Evolutionary conservation across 2,329 filamentous ascomycete genomes (phyloP).

Genomic region (Ciborinia camelliae): DNA sequence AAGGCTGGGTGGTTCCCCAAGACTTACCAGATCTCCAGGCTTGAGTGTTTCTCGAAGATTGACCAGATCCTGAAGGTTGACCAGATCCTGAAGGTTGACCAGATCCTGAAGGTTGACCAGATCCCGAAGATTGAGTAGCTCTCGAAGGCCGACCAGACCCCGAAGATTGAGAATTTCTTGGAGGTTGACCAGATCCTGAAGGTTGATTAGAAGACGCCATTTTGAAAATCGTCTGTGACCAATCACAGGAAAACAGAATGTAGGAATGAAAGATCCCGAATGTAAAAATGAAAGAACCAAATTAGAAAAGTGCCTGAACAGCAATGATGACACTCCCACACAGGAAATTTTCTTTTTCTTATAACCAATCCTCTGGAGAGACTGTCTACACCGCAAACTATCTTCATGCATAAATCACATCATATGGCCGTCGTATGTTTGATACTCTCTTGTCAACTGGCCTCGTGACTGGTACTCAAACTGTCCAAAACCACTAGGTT

Average conservation of each 20-base stretch:
- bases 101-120: too few relatives aligned
- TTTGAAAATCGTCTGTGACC: neutral
- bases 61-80: too few relatives aligned
- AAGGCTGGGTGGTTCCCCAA: too few relatives aligned
- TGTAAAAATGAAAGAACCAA: neutral
- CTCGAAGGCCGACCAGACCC: too few relatives aligned
- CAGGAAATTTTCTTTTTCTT: neutral
- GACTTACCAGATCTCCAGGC: too few relatives aligned
- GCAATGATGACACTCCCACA: neutral
- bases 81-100: too few relatives aligned
- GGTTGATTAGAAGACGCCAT: neutral
- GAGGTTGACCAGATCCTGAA: too few relatives aligned
- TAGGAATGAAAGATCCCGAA: neutral
- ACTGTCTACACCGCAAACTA: neutral
- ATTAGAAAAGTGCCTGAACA: neutral
- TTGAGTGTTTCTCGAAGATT: too few relatives aligned
- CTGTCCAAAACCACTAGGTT: neutral
- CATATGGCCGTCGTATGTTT: neutral
- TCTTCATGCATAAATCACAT: neutral
- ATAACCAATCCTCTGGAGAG: neutral
- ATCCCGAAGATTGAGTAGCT: neutral
- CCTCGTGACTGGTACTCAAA: neutral
- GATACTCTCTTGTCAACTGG: neutral
- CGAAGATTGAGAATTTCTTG: neutral
- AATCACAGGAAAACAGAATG: too few relatives aligned